Conservation (phyloP, 2,329 filamentous ascomycete genomes). For the Mollisiaceae sp. region DNA sequence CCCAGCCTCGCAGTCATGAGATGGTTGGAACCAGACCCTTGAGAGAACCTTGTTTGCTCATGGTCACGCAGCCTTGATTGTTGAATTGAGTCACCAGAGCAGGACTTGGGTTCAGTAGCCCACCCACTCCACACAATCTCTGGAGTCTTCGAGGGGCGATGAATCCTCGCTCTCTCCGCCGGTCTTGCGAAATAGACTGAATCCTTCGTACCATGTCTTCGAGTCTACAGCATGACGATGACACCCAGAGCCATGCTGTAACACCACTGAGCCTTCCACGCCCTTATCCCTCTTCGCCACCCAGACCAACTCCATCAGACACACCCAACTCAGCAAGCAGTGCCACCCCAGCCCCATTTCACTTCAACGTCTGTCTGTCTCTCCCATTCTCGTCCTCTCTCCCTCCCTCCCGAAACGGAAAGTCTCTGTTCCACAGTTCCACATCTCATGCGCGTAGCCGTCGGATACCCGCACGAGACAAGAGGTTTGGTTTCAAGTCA, state of each 20-base stretch:
- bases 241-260: not conserved
- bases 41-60: not conserved
- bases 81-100: slow-evolving; percentile 1
- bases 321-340: not conserved
- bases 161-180: not conserved
- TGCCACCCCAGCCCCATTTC: not conserved
- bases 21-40: not conserved
- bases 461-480: not conserved
- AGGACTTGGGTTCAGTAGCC: not conserved
- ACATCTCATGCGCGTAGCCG: not conserved
- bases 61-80: not conserved
- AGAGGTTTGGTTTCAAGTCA: no score
- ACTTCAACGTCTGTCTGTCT: not conserved
- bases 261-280: not conserved
- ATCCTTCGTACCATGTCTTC: not conserved
- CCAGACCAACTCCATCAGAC: no score
- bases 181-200: not conserved
- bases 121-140: not conserved
- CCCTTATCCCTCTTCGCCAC: not conserved
- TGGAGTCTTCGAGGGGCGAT: not conserved
- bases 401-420: not conserved
- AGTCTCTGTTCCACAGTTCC: not conserved
- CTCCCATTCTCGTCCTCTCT: not conserved
- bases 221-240: not conserved
- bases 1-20: slow-evolving; percentile 2